Percentiles rank a stretch among this genome's conserved stretches.
Conservation (phyloP, 768 basidiomycete genomes). For the Tremella fuciformis region DNA sequence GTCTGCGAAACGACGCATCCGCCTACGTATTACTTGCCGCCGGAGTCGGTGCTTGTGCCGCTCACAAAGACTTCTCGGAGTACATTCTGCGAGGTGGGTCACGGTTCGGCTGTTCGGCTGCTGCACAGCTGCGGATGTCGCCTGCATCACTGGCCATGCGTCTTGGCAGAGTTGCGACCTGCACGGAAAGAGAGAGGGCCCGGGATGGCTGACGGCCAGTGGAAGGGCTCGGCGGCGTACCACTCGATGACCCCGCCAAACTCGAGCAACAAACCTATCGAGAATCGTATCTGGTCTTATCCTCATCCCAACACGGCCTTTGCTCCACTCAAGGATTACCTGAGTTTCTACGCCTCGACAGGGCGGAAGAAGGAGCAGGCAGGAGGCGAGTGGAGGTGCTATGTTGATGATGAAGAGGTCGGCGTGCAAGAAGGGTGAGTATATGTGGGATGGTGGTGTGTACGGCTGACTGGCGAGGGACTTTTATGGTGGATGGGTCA, state of each 20-base stretch:
- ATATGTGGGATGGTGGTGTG: not conserved
- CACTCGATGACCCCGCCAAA: slow-evolving; percentile 27
- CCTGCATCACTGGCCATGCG: too few relatives aligned
- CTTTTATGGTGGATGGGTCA: slow-evolving; percentile 51
- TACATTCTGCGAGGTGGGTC: slow-evolving; percentile 40
- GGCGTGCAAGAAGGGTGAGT: slow-evolving; percentile 45
- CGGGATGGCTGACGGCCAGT: slow-evolving; percentile 10
- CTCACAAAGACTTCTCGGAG: slow-evolving; percentile 22
- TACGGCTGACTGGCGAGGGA: slow-evolving; percentile 19
- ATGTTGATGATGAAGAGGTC: slow-evolving; percentile 47
- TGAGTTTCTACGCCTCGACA: slow-evolving; percentile 47
- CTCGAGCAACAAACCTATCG: slow-evolving; percentile 8
- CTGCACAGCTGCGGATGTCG: too few relatives aligned
- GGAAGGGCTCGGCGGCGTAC: slow-evolving; percentile 43
- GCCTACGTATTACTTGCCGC: slow-evolving; percentile 50
- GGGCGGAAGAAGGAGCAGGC: slow-evolving; percentile 6
- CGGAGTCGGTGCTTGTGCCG: slow-evolving; percentile 20
- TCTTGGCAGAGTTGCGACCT: too few relatives aligned
- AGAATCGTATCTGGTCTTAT: slow-evolving; percentile 49
- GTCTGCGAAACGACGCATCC: slow-evolving; percentile 51
- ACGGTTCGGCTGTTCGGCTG: too few relatives aligned
- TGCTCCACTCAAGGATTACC: slow-evolving; percentile 38
- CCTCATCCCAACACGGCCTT: slow-evolving; percentile 33
- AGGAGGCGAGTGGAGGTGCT: slow-evolving; percentile 40
- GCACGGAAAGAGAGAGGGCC: slow-evolving; percentile 18